phyloP scores from a whole-genome alignment of 129 eudicot species.

The carrot (Daucus carota) region DH1_v3.0 NC_030381.2:19735001-19735500 shows the following conservation, averaged over 20 bases:
- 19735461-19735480: slow-evolving; percentile 25
- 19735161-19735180: too few relatives aligned
- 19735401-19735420: slow-evolving; percentile 13
- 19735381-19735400: slow-evolving; percentile 5
- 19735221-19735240: too few relatives aligned
- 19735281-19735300: slow-evolving; percentile 54
- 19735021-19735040: too few relatives aligned
- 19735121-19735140: too few relatives aligned
- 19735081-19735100: too few relatives aligned
- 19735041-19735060: too few relatives aligned
- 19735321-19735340: slow-evolving; percentile 86
- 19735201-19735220: too few relatives aligned
- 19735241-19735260: neutral
- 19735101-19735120: too few relatives aligned
- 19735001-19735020: too few relatives aligned
- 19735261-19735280: neutral
- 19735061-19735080: too few relatives aligned
- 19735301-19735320: slow-evolving; percentile 88
- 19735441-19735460: slow-evolving; percentile 35
- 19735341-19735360: slow-evolving; percentile 10
- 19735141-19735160: too few relatives aligned
- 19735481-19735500: slow-evolving; percentile 25
- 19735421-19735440: neutral
- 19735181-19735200: too few relatives aligned
- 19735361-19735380: slow-evolving; percentile 13